Base-by-base conservation (phyloP, 305 asterid species). In the Fraxinus velutina region DNA sequence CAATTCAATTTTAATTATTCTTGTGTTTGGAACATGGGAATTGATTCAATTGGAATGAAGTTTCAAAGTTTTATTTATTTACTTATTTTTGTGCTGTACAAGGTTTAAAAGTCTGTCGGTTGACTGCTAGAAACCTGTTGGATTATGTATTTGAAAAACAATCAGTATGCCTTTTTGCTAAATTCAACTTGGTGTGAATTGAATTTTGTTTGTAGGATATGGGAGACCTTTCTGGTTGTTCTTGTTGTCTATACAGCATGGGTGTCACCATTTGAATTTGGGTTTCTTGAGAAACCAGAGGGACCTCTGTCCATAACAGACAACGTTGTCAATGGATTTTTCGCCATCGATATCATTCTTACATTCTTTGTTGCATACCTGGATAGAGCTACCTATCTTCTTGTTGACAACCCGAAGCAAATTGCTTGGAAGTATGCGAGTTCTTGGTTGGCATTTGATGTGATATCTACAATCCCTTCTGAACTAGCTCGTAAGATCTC, bases 181-280 rank as follows among this genome's bases (percentile, higher is more conserved):
- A 86, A 72, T 73, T 87, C 57, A 68, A 32, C 73, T 77, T 76
- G 77, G 60, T 7, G 81, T 89, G 83, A 81, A 79, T 66, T 33
- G 2, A 78, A 76, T 80, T 55, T 80, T 89, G 87, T 55, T 81
- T 88, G 88, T 92, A 95, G 99, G 90, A 81, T 73, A 76, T 95
- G 99, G 99, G 93, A 90, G 86, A 86, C 85, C 1, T 93, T 88
- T 86, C 86, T 93, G 84, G 84, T 93, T 75, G 84, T 89, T 74
- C 92, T 92, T 82, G 98, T 95, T 19, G 37, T 91, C 72, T 95
- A 94, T 82, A 92, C 97, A 1, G 97, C 97, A 68, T 94, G 97
- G 98, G 96, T 89, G 84, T 94, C 96, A 81, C 98, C 98, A 5
- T 94, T 93, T 70, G 97, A 94, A 83, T 90, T 94, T 7, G 97